phyloP scores from a whole-genome alignment of 2,329 filamentous ascomycete genomes.

The Nemania sp. region DNA sequence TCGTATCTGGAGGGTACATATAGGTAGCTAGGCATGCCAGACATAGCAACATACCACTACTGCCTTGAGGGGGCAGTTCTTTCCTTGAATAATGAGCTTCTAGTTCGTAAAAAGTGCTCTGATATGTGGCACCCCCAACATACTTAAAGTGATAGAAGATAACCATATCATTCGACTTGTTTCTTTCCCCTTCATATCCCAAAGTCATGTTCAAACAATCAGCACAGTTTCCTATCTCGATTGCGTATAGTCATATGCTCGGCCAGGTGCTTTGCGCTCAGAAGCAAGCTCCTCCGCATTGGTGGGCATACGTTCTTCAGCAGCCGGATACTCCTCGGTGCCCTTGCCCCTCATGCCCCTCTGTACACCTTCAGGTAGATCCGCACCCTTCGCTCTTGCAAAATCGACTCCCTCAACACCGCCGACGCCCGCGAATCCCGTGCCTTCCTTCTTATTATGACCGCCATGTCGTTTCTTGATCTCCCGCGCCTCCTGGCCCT shows the following conservation, averaged over 20 bases:
- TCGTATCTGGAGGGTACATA: no score
- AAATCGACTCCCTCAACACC: constrained; percentile 37
- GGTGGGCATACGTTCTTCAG: constrained; percentile 32
- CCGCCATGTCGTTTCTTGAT: constrained; percentile 41
- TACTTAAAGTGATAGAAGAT: no score
- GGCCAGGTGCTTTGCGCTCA: constrained; percentile 21
- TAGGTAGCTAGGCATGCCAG: no score
- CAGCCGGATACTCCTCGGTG: constrained; percentile 30
- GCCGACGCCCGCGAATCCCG: constrained; percentile 46
- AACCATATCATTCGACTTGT: no score
- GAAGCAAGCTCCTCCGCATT: constrained; percentile 35
- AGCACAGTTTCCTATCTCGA: constrained; percentile 1
- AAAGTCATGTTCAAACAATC: not conserved
- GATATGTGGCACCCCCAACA: no score
- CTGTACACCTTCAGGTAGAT: constrained; percentile 39
- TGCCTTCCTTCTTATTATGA: constrained; percentile 43
- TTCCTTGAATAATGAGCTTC: no score
- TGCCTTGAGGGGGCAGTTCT: no score
- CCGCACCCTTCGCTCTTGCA: constrained; percentile 35
- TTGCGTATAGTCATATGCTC: constrained; percentile 27
- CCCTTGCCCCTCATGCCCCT: constrained; percentile 33
- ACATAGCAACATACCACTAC: no score
- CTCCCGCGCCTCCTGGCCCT: constrained; percentile 49
- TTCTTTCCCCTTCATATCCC: not conserved
- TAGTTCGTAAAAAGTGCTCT: no score